Evolutionary conservation across 2,329 filamentous ascomycete genomes (phyloP).

Genomic region (Madurella mycetomatis): DNA sequence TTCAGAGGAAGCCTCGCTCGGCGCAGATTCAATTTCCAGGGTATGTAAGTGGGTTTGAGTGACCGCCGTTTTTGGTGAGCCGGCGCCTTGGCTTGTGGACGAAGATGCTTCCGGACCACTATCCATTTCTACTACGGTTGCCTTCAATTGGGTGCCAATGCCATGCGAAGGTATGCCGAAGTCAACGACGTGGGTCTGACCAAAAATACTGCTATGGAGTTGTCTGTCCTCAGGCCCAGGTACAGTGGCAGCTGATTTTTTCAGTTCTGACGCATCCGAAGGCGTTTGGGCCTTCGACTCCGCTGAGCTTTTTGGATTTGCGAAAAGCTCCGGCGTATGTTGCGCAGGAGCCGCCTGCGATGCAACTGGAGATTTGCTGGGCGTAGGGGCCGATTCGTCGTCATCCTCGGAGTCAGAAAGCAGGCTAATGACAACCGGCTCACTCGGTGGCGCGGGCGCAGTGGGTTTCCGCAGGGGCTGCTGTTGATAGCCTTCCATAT

Average conservation of each 20-base stretch:
- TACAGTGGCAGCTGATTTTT: neutral
- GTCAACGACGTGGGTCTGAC: conserved; percentile 15
- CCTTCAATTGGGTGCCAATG: neutral
- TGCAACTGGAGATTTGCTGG: conserved; percentile 2
- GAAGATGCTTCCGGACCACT: neutral
- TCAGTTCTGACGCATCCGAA: neutral
- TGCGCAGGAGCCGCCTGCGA: conserved; percentile 1
- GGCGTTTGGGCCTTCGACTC: neutral
- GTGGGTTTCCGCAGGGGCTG: conserved; percentile 2
- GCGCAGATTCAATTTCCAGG: neutral
- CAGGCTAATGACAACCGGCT: conserved; percentile 44
- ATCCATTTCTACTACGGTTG: neutral
- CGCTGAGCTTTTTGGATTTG: neutral
- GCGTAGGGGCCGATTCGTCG: conserved; percentile 18
- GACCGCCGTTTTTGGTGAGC: neutral
- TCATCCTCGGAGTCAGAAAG: conserved; percentile 44
- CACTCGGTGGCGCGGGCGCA: conserved; percentile 23
- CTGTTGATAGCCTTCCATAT: conserved; percentile 18
- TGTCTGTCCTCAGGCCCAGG: neutral
- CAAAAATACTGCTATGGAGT: neutral
- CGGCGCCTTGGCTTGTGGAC: neutral
- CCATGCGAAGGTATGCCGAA: conserved; percentile 4
- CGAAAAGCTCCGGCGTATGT: neutral
- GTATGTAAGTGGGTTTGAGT: neutral
- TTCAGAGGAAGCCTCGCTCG: conserved; percentile 7